phyloP scores from a whole-genome alignment of 2,329 filamentous ascomycete species.

The Juglanconis juglandina region DNA sequence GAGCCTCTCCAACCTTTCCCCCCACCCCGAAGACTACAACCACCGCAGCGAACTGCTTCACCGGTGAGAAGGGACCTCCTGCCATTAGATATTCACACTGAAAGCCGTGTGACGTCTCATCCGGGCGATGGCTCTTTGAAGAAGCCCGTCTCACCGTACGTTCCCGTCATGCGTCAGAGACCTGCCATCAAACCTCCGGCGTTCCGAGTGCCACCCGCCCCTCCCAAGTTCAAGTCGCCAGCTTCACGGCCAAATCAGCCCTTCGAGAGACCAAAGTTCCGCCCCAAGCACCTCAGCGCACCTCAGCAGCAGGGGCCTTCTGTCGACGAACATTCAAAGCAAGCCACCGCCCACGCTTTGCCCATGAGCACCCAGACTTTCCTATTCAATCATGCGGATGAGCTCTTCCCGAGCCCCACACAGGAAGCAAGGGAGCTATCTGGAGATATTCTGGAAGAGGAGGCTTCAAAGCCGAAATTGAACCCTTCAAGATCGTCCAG shows the following conservation, averaged over 20 bases:
- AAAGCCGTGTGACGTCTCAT: neutral
- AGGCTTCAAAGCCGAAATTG: neutral
- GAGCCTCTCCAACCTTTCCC: neutral
- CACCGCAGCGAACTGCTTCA: neutral
- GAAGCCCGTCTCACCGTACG: conserved; percentile 1
- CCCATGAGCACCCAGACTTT: conserved; percentile 51
- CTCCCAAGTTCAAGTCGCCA: conserved; percentile 8
- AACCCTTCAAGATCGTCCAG: neutral
- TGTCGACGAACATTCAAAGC: conserved; percentile 9
- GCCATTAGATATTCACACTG: neutral
- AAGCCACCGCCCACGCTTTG: conserved; percentile 11
- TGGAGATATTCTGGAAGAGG: conserved; percentile 31
- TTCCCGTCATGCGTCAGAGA: neutral
- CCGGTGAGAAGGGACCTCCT: neutral
- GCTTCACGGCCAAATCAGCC: neutral
- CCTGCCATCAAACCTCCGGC: neutral
- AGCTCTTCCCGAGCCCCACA: conserved; percentile 54
- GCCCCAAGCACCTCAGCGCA: conserved; percentile 4
- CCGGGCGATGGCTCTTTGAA: conserved; percentile 2
- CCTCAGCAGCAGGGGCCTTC: conserved; percentile 5
- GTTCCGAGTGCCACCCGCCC: neutral
- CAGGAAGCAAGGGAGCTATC: conserved; percentile 53
- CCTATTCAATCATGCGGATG: conserved; percentile 45
- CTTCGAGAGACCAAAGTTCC: conserved; percentile 5
- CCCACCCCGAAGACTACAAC: neutral